Conservation (phyloP, 1,139 yeast species). For the Suhomyces taliae region DNA sequence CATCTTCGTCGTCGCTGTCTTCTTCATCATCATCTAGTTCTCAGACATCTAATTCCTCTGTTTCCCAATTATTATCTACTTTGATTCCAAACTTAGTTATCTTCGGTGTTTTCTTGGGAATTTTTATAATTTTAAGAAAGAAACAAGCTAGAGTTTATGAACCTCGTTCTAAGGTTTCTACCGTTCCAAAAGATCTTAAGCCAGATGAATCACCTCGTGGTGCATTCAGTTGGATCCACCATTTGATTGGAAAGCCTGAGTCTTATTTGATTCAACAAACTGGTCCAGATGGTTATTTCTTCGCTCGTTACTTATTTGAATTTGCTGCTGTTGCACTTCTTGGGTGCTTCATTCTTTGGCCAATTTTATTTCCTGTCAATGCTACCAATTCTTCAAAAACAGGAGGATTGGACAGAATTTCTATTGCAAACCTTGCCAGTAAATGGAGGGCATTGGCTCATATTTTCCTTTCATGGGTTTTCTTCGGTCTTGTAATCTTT, state of each 20-base stretch:
- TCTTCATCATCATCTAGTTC: neutral
- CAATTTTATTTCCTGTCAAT: conserved; percentile 82
- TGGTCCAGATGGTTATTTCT: conserved; percentile 88
- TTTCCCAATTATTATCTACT: conserved; percentile 42
- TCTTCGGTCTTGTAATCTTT: conserved; percentile 58
- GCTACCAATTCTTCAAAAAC: conserved; percentile 70
- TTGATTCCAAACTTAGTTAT: conserved; percentile 45
- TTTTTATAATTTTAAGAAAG: conserved; percentile 67
- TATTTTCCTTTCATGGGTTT: conserved; percentile 68
- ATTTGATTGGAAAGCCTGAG: conserved; percentile 56
- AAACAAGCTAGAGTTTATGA: conserved; percentile 73
- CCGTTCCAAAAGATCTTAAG: conserved; percentile 41
- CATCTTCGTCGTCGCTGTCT: neutral
- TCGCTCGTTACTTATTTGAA: conserved; percentile 71
- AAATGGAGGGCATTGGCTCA: conserved; percentile 69
- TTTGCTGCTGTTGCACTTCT: conserved; percentile 57
- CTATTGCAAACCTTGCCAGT: conserved; percentile 61
- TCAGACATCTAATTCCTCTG: conserved; percentile 23
- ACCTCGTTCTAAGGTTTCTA: conserved; percentile 60
- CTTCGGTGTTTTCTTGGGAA: conserved; percentile 53
- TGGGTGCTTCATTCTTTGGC: conserved; percentile 69
- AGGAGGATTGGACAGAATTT: conserved; percentile 56
- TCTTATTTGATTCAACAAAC: conserved; percentile 72
- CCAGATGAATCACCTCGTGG: conserved; percentile 62
- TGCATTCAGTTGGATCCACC: conserved; percentile 54